phyloP scores from a whole-genome alignment of 257 asterid species.

The Solanum bulbocastanum region DNA sequence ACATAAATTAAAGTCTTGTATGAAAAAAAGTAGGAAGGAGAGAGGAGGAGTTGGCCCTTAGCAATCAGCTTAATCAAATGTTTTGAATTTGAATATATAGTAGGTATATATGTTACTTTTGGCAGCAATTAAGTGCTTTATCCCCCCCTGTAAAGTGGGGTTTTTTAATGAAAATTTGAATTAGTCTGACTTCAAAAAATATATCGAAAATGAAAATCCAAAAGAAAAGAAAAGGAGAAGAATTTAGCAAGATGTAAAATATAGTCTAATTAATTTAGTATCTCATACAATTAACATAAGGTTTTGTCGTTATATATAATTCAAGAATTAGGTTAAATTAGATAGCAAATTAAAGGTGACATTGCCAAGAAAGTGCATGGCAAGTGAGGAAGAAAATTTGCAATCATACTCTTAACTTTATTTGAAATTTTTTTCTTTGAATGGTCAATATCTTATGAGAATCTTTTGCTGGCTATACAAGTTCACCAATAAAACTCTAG shows the following conservation, averaged over 20 bases:
- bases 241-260: background rate
- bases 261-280: background rate
- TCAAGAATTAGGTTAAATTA: background rate
- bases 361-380: slow-evolving; percentile 53
- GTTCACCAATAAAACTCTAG: slow-evolving; percentile 29
- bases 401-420: slow-evolving; percentile 33
- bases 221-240: background rate
- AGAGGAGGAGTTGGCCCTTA: background rate
- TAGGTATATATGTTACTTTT: background rate
- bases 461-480: slow-evolving; percentile 51
- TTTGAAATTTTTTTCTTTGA: slow-evolving; percentile 39
- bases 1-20: background rate
- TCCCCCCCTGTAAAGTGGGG: background rate
- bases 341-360: slow-evolving; percentile 4
- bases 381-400: slow-evolving; percentile 25
- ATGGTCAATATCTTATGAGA: slow-evolving; percentile 67
- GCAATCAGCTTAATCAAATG: background rate
- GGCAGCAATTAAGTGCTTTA: background rate
- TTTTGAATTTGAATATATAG: background rate
- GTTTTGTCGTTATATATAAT: background rate
- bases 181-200: no score
- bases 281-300: background rate
- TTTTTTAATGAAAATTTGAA: background rate
- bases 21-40: no score
- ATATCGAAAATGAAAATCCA: no score